Evolutionary conservation across 2,329 filamentous ascomycete species (phyloP).

Genomic region (Ophiostoma australiae): DNA sequence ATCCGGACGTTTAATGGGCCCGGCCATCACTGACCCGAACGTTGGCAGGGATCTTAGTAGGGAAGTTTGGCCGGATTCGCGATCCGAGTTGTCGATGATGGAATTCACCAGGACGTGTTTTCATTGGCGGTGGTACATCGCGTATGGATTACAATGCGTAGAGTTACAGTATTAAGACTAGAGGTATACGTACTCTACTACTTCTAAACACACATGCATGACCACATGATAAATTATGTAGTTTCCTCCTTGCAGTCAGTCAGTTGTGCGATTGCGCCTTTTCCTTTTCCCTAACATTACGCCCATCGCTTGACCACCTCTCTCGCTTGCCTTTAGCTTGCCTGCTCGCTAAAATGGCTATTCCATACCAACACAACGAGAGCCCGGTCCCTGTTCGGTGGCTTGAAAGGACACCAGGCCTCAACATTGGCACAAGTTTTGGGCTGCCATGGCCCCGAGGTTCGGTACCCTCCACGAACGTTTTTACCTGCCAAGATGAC

Average conservation of each 20-base stretch:
- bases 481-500: background rate
- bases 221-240: background rate
- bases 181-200: background rate
- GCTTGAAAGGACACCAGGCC: background rate
- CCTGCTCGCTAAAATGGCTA: background rate
- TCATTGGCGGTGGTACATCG: conserved; percentile 9
- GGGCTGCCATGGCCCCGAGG: conserved; percentile 4
- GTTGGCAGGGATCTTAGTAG: background rate
- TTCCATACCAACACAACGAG: background rate
- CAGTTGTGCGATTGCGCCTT: background rate
- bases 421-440: background rate
- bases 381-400: background rate
- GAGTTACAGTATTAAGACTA: background rate
- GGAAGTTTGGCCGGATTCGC: background rate
- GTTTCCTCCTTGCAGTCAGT: background rate
- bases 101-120: background rate
- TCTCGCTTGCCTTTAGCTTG: background rate
- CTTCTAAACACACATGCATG: background rate
- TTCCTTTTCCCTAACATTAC: background rate
- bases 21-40: background rate
- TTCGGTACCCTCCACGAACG: background rate
- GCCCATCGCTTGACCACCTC: background rate
- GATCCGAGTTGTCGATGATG: background rate
- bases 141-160: background rate
- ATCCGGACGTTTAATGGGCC: background rate